Evolutionary conservation across 2,329 filamentous ascomycete genomes (phyloP).

Genomic region (Lasiodiplodia gonubiensis): DNA sequence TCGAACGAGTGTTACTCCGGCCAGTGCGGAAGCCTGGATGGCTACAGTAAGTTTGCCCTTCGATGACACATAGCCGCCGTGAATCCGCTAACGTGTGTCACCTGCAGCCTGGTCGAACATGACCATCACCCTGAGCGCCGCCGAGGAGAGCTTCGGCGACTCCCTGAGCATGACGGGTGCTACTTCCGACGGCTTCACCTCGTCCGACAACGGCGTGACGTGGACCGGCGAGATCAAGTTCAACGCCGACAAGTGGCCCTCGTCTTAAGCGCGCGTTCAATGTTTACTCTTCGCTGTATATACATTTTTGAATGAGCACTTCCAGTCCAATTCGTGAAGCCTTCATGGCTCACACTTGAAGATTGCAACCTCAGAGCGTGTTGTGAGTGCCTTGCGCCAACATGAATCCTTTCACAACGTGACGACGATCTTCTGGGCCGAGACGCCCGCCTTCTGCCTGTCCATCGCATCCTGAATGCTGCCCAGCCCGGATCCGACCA

Average conservation of each 20-base stretch:
- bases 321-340: too few relatives aligned
- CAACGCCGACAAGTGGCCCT: slow-evolving; percentile 9
- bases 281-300: not conserved
- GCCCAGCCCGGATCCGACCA: slow-evolving; percentile 38
- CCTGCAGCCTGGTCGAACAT: slow-evolving; percentile 17
- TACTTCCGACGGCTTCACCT: slow-evolving; percentile 8
- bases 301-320: not conserved
- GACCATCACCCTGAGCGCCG: slow-evolving; percentile 18
- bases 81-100: not conserved
- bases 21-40: slow-evolving; percentile 19
- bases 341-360: not conserved
- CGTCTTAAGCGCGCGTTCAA: not conserved
- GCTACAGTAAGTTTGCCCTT: slow-evolving; percentile 2
- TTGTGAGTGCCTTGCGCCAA: too few relatives aligned
- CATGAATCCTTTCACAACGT: slow-evolving; percentile 5
- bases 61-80: not conserved
- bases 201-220: slow-evolving; percentile 26
- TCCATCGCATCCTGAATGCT: slow-evolving; percentile 35
- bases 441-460: slow-evolving; percentile 41
- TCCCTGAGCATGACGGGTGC: not conserved
- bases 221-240: slow-evolving; percentile 30
- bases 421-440: slow-evolving; percentile 49
- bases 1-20: slow-evolving; percentile 23
- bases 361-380: too few relatives aligned
- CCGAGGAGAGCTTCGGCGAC: slow-evolving; percentile 21